Percentiles rank a stretch among this genome's conserved stretches.
Evolutionary conservation across 225 moss, liverwort and hornwort genomes (phyloP).

Genomic region (Polytrichum commune): DNA sequence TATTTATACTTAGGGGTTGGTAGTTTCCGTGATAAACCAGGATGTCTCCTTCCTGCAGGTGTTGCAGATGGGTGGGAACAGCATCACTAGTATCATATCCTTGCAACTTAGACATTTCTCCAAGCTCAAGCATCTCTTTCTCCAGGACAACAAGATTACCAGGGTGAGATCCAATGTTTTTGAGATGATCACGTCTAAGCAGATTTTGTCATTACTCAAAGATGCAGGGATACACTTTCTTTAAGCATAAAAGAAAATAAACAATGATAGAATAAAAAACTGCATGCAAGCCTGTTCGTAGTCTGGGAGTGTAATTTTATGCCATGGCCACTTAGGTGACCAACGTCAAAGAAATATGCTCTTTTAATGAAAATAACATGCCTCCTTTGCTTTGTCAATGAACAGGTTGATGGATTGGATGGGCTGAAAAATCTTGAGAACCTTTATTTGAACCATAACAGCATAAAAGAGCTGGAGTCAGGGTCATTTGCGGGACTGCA

Average conservation of each 20-base stretch:
- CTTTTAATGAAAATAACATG: background rate
- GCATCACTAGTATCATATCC: constrained; percentile 70
- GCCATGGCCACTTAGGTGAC: background rate
- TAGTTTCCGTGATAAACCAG: too few relatives aligned
- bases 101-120: constrained; percentile 62
- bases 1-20: too few relatives aligned
- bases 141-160: constrained; percentile 77
- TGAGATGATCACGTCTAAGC: background rate
- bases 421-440: constrained; percentile 62
- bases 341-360: background rate
- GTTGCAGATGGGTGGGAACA: constrained; percentile 82
- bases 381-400: background rate
- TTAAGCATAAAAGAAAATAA: too few relatives aligned
- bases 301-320: too few relatives aligned
- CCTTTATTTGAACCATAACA: constrained; percentile 75
- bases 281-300: too few relatives aligned
- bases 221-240: too few relatives aligned
- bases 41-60: constrained; percentile 34
- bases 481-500: constrained; percentile 59
- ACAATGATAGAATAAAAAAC: too few relatives aligned
- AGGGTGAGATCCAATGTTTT: constrained; percentile 37
- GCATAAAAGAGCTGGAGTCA: constrained; percentile 79
- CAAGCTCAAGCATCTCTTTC: constrained; percentile 64
- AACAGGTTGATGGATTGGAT: constrained; percentile 89
- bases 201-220: too few relatives aligned